Conservation (phyloP, 2,329 filamentous ascomycete species). For the Fusarium beomiforme region DNA sequence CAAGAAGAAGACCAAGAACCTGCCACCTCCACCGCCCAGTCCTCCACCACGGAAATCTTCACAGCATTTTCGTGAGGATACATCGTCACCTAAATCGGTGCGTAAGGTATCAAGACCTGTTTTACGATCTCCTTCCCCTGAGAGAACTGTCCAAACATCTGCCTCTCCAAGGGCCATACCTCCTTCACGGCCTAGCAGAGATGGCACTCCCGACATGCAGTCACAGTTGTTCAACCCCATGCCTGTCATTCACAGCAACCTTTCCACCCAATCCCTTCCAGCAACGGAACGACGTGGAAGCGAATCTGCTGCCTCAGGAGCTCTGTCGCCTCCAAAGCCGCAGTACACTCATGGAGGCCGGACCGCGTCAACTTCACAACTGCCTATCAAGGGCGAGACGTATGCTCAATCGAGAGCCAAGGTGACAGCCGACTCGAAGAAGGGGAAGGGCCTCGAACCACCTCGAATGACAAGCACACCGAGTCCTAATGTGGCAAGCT, state of each 20-base stretch:
- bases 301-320: conserved; percentile 49
- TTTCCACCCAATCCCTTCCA: conserved; percentile 59
- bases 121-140: conserved; percentile 48
- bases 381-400: conserved; percentile 38
- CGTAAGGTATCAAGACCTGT: conserved; percentile 44
- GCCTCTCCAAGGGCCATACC: conserved; percentile 52
- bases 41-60: conserved; percentile 72
- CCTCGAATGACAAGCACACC: conserved; percentile 53
- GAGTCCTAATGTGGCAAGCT: conserved; percentile 64
- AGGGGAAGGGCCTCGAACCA: conserved; percentile 29
- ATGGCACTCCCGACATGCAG: conserved; percentile 72
- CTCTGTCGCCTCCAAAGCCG: conserved; percentile 49
- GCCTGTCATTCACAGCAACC: conserved; percentile 71
- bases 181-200: conserved; percentile 72
- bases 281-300: conserved; percentile 56
- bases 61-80: conserved; percentile 59
- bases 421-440: conserved; percentile 33
- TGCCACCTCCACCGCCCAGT: conserved; percentile 64
- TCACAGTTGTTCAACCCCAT: conserved; percentile 62
- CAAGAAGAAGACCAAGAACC: conserved; percentile 55
- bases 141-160: conserved; percentile 40
- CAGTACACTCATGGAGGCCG: conserved; percentile 44
- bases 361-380: conserved; percentile 47
- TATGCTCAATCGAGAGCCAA: conserved; percentile 18
- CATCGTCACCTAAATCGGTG: conserved; percentile 52